A percentile compares a stretch with the other conserved stretches of the same genome.
These are phyloP conservation scores for Fusarium nodosum DNA, from an alignment of 2,329 filamentous ascomycete species.

Conservation along the genomic window DNA sequence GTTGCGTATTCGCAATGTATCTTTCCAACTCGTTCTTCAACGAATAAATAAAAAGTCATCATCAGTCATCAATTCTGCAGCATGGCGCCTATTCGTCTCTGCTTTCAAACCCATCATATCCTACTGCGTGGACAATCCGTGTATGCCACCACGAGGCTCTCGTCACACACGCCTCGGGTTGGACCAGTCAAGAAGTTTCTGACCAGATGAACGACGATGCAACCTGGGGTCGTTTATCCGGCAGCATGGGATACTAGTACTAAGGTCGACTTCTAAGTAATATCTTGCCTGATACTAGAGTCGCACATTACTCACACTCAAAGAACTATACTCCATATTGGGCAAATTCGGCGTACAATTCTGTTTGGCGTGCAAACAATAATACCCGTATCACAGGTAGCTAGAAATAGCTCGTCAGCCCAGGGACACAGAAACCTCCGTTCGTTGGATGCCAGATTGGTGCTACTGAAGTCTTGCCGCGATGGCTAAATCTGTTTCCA, in stretches of 20 bases:
- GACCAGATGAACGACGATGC: constrained; percentile 7
- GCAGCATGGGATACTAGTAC: constrained; percentile 24
- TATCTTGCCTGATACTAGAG: constrained; percentile 1
- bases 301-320: not conserved
- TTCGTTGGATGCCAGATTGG: not conserved
- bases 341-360: not conserved
- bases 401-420: no score
- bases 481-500: not conserved
- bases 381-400: not conserved
- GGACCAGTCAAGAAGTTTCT: constrained; percentile 32
- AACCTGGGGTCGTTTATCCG: constrained; percentile 18
- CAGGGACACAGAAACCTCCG: not conserved
- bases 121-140: constrained; percentile 11
- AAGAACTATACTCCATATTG: not conserved
- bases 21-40: not conserved
- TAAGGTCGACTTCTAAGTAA: constrained; percentile 2
- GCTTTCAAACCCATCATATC: constrained; percentile 3
- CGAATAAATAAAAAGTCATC: not conserved
- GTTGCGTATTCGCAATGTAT: not conserved
- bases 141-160: constrained; percentile 20
- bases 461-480: not conserved
- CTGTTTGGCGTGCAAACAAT: not conserved
- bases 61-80: not conserved
- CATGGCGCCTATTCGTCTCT: constrained; percentile 11
- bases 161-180: constrained; percentile 33